Conservation (phyloP, 257 asterid species). For the Solanum etuberosum region DNA sequence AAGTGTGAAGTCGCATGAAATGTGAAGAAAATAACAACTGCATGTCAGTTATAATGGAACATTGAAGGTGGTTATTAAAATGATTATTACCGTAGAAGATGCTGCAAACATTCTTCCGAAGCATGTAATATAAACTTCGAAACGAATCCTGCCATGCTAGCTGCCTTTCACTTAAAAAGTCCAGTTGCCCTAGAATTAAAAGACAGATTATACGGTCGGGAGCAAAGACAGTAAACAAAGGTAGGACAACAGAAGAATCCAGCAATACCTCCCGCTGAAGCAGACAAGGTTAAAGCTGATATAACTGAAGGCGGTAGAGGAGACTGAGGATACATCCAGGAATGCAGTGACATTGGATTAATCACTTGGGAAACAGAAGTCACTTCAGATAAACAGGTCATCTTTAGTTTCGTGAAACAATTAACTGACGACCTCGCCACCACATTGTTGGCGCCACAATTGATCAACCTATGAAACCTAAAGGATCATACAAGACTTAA, state of each 20-base stretch:
- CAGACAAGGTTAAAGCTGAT: conserved; percentile 56
- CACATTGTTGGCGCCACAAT: conserved; percentile 30
- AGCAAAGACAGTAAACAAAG: background rate
- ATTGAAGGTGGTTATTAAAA: background rate
- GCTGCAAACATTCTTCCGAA: conserved; percentile 63
- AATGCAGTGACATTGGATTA: conserved; percentile 23
- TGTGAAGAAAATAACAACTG: background rate
- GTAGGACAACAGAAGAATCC: background rate
- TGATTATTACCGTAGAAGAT: conserved; percentile 64
- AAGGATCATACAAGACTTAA: conserved; percentile 4
- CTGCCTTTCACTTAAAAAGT: conserved; percentile 68
- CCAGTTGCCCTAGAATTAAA: conserved; percentile 40
- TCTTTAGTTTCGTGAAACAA: conserved; percentile 12
- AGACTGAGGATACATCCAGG: conserved; percentile 95
- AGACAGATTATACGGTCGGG: background rate
- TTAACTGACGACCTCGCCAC: conserved; percentile 20
- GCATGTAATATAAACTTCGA: conserved; percentile 84
- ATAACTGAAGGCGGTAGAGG: conserved; percentile 62
- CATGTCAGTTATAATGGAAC: background rate
- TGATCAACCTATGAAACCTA: conserved; percentile 80
- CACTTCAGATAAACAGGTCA: conserved; percentile 21
- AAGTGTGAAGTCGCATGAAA: background rate
- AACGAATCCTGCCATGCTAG: conserved; percentile 86
- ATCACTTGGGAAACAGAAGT: conserved; percentile 17
- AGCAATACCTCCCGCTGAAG: conserved; percentile 51